phyloP scores from a whole-genome alignment of 352 stramenopile species.

The Phytophthora sp. region DNA sequence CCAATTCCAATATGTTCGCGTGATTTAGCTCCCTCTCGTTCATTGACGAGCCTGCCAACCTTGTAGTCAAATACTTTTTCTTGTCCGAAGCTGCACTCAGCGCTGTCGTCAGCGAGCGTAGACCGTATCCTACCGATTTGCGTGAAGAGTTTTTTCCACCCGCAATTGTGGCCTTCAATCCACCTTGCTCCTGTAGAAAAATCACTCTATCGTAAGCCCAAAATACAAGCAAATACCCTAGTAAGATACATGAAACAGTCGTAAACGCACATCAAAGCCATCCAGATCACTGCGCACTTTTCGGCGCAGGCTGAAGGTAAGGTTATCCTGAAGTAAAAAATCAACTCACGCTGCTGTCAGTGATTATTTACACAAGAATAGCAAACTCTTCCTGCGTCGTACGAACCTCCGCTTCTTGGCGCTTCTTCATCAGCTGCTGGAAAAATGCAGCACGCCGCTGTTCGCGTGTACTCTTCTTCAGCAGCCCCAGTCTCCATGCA shows the following conservation, averaged over 20 bases:
- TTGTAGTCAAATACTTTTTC: conserved; percentile 35
- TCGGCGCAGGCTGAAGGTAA: conserved; percentile 59
- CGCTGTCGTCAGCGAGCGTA: conserved; percentile 65
- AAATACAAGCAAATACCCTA: neutral
- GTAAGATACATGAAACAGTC: neutral
- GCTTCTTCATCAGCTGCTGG: conserved; percentile 55
- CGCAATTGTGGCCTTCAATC: neutral
- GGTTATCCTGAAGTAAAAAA: conserved; percentile 41
- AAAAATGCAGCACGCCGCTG: conserved; percentile 62
- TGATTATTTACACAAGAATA: neutral
- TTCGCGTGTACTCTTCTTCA: conserved; percentile 70
- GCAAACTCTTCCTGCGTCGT: neutral
- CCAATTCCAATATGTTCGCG: conserved; percentile 34
- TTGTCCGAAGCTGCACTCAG: conserved; percentile 40
- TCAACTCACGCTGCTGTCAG: neutral
- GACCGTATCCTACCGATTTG: conserved; percentile 69
- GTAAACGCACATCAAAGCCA: conserved; percentile 60
- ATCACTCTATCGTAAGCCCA: conserved; percentile 3
- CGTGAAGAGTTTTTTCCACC: conserved; percentile 29
- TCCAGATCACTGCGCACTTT: conserved; percentile 58
- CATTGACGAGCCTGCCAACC: conserved; percentile 26
- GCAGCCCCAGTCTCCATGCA: conserved; percentile 61
- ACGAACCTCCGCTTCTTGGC: conserved; percentile 45
- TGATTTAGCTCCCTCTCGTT: conserved; percentile 38
- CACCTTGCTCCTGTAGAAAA: conserved; percentile 14